Base-by-base conservation (phyloP, 2,329 filamentous ascomycete species). In the Teratosphaeria gauchensis region DNA sequence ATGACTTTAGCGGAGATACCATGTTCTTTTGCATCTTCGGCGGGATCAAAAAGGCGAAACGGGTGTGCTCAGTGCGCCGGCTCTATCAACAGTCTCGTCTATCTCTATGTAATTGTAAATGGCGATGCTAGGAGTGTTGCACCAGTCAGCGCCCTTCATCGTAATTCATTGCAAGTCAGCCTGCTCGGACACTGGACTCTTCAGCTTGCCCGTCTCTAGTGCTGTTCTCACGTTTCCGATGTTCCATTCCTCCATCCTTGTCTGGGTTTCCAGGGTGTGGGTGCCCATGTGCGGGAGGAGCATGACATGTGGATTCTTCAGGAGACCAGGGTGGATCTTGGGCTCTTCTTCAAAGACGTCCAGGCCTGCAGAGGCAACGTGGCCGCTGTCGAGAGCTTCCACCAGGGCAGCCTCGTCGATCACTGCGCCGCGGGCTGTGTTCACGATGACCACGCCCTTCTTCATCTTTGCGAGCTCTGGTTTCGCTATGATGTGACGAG, bases 131-230 rank as follows among this genome's bases (percentile, higher is more conserved):
- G 16, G 19, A 21, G 9, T 8, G 42, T n/a, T 48, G 42, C 42
- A 8, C 19, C 42, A 48, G 19, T 48, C 16, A 48, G 19, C 42
- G 42, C 42, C 19, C 19, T 19, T 48, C 16, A 19, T 48, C 42
- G 19, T 21, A 21, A 16, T 1, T 28, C 53, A 19, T 24, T 31
- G 28, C 38, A 48, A 14, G 24, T 57, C 55, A 21, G 46, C 48
- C 75, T 86, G 84, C 71, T 85, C 83, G 3, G 80, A 77, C 48
- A 86, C 80, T 61, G 80, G 77, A n/a, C 84, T 86, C 59, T 85
- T 71, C 68, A 86, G 70, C 60, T 77, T 77, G 4, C 81, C 82
- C 59, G 80, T 77, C 65, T 84, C 78, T 46, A 86, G 75, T 5
- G 79, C 82, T 33, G 73, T 77, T 66, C 78, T 78, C 68, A 86